Base-by-base conservation (phyloP, 2,329 filamentous ascomycete genomes). In the Emergomyces africanus region DNA sequence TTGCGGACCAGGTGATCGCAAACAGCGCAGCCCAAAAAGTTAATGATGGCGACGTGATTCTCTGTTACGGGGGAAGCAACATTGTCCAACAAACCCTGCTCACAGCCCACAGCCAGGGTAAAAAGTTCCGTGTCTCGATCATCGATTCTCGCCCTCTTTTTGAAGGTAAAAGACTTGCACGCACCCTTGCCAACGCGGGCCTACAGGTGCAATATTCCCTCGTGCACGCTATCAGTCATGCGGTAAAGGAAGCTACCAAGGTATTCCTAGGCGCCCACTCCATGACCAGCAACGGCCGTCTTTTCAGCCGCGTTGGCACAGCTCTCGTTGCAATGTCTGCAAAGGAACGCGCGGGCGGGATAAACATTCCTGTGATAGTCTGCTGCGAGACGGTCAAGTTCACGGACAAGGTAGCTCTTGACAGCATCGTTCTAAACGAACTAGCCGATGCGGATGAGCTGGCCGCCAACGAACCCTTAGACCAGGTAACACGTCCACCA, bases 321-420 rank as follows among this genome's bases (percentile, higher is more conserved):
- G 89, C 89, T 28, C 83, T 94, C 61, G 82, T 97, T 10, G 91
- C 92, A 20, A 87, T 94, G 78, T 84, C 87, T 48, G 92, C 91
- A 5, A 83, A 86, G 57, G 83, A 88, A 59, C 73, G 72, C 41
- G 69, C 70, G 15, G 73, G 74, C 41, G 74, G 74, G 5, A 79
- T 84, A 23, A 85, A 87, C 60, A 83, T 91, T 42, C 88, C 89
- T 0, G 89, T 97, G 60, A 85, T 95, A 39, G 89, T 95, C 2
- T 87, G 95, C 61, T 96, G 90, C 72, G 92, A 97, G 76, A 94
- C 88, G 3, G 86, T 97, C 76, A 99, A 97, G 75, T 96, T 97
- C 71, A 88, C 94, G 67, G 85, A 90, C 66, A 86, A 90, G 60
- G 89, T 96, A 12, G 88, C 90, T 6, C 83, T 95, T 15, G 94